Base-by-base conservation (phyloP, 768 basidiomycete species). In the Leccinum incarnatum region DNA sequence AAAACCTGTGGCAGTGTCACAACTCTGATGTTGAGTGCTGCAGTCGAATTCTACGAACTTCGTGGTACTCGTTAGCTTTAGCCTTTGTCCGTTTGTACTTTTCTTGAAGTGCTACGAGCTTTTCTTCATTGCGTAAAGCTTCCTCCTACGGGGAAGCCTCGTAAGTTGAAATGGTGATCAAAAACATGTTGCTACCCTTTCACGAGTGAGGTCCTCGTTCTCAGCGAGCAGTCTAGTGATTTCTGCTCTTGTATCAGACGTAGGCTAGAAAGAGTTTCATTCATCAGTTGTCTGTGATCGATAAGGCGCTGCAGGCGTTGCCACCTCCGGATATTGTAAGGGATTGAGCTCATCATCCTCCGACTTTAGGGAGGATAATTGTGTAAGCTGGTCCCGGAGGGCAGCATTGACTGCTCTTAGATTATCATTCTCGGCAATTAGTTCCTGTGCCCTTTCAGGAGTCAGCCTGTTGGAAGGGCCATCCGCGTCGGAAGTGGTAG, bases 1-100 rank as follows among this genome's bases (percentile, higher is more conserved):
- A 65, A 21, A 29, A 63, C 40, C 69, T 73, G 52, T 48, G 23
- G 30, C 5, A 49, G 6, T 23, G 48, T 59, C 46, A 61, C 25
- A 17, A 48, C 36, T 54, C 51, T 17, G 6, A 25, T 46, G 32
- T 10, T 19, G 42, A 45, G 51, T 17, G 45, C 42, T 51, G 29
- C 10, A 42, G 17, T 53, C 7, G 5, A 37, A 55, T 40, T 32
- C 27, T n/a, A 61, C 69, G 55, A 59, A 53, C 71, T 59, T 70
- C 61, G 2, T 57, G 21, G 51, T 55, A 63, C 42, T 67, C 65
- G 27, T 50, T 30, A 30, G 45, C 53, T 50, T 56, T 56, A 17
- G 54, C 60, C 57, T 71, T 73, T 17, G 51, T 49, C 17, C 52
- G 63, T 37, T 34, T 62, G 30, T 71, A 67, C 51, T 71, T 73